These are phyloP conservation scores for Fusarium sp. DNA, from an alignment of 2,329 filamentous ascomycete species.

Conservation along the genomic window DNA sequence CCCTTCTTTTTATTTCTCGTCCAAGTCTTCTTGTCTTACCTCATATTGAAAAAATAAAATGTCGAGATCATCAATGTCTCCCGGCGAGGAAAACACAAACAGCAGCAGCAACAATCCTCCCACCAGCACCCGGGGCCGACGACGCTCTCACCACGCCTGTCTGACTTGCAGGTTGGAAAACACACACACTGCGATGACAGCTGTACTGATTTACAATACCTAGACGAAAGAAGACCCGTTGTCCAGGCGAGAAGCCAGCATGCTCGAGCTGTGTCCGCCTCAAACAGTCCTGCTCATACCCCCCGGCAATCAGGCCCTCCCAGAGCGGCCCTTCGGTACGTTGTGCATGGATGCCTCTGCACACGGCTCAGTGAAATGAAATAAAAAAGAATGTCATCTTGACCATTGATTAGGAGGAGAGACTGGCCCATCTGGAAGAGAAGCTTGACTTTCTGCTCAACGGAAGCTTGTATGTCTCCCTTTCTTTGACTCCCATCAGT, in stretches of 20 bases:
- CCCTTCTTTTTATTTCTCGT: not conserved
- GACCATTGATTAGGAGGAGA: conserved; percentile 59
- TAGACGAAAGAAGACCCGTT: conserved; percentile 64
- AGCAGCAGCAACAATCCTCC: conserved; percentile 21
- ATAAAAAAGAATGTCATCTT: conserved; percentile 21
- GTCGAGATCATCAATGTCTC: conserved; percentile 49
- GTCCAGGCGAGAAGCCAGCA: conserved; percentile 64
- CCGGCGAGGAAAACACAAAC: conserved; percentile 49
- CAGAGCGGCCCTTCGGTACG: conserved; percentile 61
- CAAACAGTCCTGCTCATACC: conserved; percentile 62
- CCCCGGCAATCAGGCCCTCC: conserved; percentile 54
- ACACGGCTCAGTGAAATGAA: not conserved
- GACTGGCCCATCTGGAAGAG: conserved; percentile 64
- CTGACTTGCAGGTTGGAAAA: conserved; percentile 61
- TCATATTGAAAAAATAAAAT: not conserved
- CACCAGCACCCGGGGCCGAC: conserved; percentile 50
- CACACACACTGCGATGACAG: not conserved
- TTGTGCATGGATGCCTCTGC: conserved; percentile 31
- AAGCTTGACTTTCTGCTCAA: conserved; percentile 65
- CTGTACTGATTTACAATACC: not conserved
- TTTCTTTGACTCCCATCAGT: conserved; percentile 25
- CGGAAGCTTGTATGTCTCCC: conserved; percentile 53
- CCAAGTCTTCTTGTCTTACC: not conserved
- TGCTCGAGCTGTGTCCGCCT: conserved; percentile 65
- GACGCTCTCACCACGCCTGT: conserved; percentile 59